Base-by-base conservation (phyloP, 148 eudicot species). In the Rhododendron simsii region DNA sequence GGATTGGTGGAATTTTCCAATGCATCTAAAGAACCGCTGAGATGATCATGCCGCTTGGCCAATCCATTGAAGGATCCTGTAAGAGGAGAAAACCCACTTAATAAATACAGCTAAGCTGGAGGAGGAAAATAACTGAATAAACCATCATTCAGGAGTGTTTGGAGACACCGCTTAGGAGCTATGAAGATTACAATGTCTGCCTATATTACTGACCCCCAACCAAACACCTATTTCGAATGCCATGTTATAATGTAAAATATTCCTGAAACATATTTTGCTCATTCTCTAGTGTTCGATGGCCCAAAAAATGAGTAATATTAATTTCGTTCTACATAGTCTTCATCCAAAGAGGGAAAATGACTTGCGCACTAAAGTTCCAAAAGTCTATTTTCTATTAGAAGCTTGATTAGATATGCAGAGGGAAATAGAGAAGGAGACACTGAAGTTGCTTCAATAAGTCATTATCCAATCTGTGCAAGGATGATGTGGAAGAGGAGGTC, bases 1-100 rank as follows among this genome's bases (percentile, higher is more conserved):
- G 87, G 93, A 89, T 81, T 90, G 80, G 89, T 82, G 48, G 81
- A 89, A 83, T 84, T 84, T 57, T 91, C 93, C 81, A 89, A 88
- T 59, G 84, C 81, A 86, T 90, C 94, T 61, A 85, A 80, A 35
- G 89, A 48, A 78, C 89, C 85, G 83, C 84, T 89, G 30, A 5
- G 20, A 71, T 30, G 41, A 33, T 71, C 76, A 71, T 71, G 76
- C 39, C 20, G 76, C 39, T 71, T 33, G 8, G 76, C 76, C 39
- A 33, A 14, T 71, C 20, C 35, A 2, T 82, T 78, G 37, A 79
- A 84, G 61, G 89, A 87, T 79, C 93, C 93, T 91, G 89, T 33
- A 89, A 91, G 76, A 81, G 26, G 74, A 88, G 82, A 89, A 55
- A 84, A 41, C 4, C 39, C 47, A 59, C 75, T 26, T 71, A 71